These are phyloP conservation scores for Scytalidium lignicola DNA, from an alignment of 2,329 filamentous ascomycete species.

Conservation along the genomic window DNA sequence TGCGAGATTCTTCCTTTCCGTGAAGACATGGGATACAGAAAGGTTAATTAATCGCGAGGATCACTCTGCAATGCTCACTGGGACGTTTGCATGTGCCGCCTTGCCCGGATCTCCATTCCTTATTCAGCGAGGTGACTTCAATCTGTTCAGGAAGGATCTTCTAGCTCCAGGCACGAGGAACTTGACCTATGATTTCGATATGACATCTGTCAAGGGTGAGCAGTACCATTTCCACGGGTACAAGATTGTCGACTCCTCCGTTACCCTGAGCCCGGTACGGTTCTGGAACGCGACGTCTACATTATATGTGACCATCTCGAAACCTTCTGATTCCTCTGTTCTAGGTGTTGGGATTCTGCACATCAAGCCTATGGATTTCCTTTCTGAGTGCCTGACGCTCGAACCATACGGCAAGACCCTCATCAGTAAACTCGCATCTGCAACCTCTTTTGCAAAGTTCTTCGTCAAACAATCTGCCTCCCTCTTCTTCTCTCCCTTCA, in stretches of 20 bases:
- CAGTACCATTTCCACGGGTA: constrained; percentile 55
- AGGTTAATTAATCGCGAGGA: constrained; percentile 41
- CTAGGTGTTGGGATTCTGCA: constrained; percentile 56
- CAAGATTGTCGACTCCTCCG: constrained; percentile 57
- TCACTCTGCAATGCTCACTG: constrained; percentile 50
- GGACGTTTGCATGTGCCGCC: constrained; percentile 52
- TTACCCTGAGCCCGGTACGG: constrained; percentile 47
- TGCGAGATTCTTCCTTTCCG: constrained; percentile 54
- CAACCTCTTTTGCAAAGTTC: constrained; percentile 47
- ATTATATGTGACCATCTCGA: constrained; percentile 54
- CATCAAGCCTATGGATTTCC: constrained; percentile 48
- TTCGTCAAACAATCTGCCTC: constrained; percentile 49
- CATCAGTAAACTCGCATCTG: constrained; percentile 38
- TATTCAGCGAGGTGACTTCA: constrained; percentile 52
- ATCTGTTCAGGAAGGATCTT: constrained; percentile 49
- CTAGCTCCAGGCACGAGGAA: constrained; percentile 52
- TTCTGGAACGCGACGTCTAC: constrained; percentile 61
- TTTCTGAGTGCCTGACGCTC: constrained; percentile 50
- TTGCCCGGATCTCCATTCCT: constrained; percentile 55
- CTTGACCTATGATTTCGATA: constrained; percentile 57
- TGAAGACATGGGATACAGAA: constrained; percentile 49
- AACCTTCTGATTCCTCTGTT: constrained; percentile 27
- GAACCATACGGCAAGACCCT: constrained; percentile 43
- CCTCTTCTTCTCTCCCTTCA: constrained; percentile 50
- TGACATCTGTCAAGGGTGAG: constrained; percentile 48